Base-by-base conservation (phyloP, 2,329 filamentous ascomycete species). In the Ramichloridium luteum region DNA sequence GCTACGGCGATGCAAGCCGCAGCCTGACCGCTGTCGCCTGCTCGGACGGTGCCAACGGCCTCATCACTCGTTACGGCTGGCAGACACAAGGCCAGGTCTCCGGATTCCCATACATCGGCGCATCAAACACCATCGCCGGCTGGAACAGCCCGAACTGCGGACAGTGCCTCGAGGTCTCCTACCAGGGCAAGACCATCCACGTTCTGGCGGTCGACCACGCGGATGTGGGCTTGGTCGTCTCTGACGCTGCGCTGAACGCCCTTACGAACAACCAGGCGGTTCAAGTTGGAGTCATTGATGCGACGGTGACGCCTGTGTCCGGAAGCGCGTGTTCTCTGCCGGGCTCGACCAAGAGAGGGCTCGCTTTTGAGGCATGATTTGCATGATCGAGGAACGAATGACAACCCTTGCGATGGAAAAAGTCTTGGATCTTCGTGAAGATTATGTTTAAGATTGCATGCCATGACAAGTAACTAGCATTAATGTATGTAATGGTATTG, bases 11-110 rank as follows among this genome's bases (percentile, higher is more conserved):
- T 40, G 53, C 53, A 27, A 43, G 44, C 37, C 68, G 73, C 36
- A 62, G 69, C 27, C 54, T 86, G 33, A 63, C 57, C 18, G 54
- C 49, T 4, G 66, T 84, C 27, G 54, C 74, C 39, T 84, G 78
- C 68, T 78, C 72, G 17, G 72, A 82, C 49, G 78, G 78, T 33
- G 28, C 40, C 39, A 77, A 81, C 56, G 78, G 78, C 36, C 65
- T 83, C 39, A 70, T 71, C 40, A 73, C 68, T 46, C 67, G 63
- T 47, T 72, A 71, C 58, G 64, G 64, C 45, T 80, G 29, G 31
- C 32, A 31, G n/a, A 45, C 58, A 4, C 62, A 67, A 36, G 60
- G 57, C 32, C 46, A 50, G n/a, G 44, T 68, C 18, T 57, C 62
- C 8, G 48, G 43, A 13, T 68, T 65, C 55, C 64, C 66, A 16